Evolutionary conservation across 2,329 filamentous ascomycete genomes (phyloP).

Genomic region (Pseudodiploospora longispora): DNA sequence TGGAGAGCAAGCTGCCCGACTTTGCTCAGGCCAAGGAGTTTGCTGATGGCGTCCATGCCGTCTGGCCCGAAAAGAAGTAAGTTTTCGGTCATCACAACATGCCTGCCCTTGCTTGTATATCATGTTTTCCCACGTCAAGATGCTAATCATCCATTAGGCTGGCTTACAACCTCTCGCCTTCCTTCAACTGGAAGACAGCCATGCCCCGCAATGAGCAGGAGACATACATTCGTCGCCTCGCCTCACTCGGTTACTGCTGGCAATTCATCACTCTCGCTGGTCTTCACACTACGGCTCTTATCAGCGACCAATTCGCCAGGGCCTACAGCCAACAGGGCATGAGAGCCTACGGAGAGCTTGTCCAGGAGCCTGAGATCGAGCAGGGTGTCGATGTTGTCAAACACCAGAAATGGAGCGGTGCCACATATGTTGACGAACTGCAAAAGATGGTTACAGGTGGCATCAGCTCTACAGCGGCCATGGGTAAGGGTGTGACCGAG

Average conservation of each 20-base stretch:
- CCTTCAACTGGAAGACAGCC: slow-evolving; percentile 99
- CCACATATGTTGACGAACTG: slow-evolving; percentile 88
- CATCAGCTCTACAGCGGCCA: slow-evolving; percentile 83
- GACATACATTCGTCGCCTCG: slow-evolving; percentile 91
- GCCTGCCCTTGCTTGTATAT: too few relatives aligned
- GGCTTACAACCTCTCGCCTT: slow-evolving; percentile 95
- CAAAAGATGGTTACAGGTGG: slow-evolving; percentile 96
- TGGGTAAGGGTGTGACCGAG: slow-evolving; percentile 97
- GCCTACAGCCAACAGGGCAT: slow-evolving; percentile 79
- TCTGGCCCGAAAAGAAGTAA: slow-evolving; percentile 94
- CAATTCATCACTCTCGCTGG: slow-evolving; percentile 99
- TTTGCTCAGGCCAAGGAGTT: slow-evolving; percentile 88
- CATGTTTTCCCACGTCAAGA: too few relatives aligned
- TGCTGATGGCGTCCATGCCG: slow-evolving; percentile 83
- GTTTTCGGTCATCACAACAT: slow-evolving; percentile 22
- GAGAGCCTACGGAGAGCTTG: slow-evolving; percentile 92
- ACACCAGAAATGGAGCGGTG: slow-evolving; percentile 98
- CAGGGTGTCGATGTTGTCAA: slow-evolving; percentile 87
- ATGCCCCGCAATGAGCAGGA: slow-evolving; percentile 90
- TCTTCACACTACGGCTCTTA: slow-evolving; percentile 89
- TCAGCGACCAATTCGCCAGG: slow-evolving; percentile 79
- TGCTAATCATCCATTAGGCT: slow-evolving; percentile 45
- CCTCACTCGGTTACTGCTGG: slow-evolving; percentile 90
- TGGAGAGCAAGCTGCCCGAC: slow-evolving; percentile 97
- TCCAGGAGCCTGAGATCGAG: slow-evolving; percentile 97